Percentiles rank a stretch among this genome's conserved stretches.
Evolutionary conservation across 2,329 filamentous ascomycete genomes (phyloP).

Genomic region (Hypoxylon sp.): DNA sequence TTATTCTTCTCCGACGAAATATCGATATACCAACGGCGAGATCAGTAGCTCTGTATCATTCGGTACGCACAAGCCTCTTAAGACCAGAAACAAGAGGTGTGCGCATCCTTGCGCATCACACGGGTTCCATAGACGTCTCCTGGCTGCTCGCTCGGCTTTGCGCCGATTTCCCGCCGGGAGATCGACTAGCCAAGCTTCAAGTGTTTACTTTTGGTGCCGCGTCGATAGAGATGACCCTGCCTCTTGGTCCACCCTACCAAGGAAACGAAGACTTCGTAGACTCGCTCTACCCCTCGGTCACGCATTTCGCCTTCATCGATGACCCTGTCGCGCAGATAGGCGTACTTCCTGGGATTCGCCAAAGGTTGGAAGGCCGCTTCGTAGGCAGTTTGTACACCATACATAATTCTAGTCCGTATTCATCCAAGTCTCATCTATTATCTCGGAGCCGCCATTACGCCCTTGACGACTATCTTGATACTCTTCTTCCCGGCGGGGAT

Average conservation of each 20-base stretch:
- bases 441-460: conserved; percentile 41
- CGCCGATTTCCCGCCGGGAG: conserved; percentile 56
- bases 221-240: conserved; percentile 57
- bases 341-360: conserved; percentile 56
- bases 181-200: conserved; percentile 57
- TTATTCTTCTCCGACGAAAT: conserved; percentile 54
- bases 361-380: conserved; percentile 57
- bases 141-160: conserved; percentile 57
- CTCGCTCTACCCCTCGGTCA: conserved; percentile 37
- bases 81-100: conserved; percentile 54
- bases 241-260: conserved; percentile 46
- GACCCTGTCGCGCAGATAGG: conserved; percentile 60
- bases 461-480: conserved; percentile 57
- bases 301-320: conserved; percentile 46
- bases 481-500: conserved; percentile 55
- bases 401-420: conserved; percentile 34
- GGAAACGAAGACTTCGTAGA: conserved; percentile 16
- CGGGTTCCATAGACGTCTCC: conserved; percentile 56
- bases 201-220: conserved; percentile 62
- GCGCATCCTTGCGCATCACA: conserved; percentile 59
- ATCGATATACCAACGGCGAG: conserved; percentile 51
- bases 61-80: conserved; percentile 57
- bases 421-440: conserved; percentile 38
- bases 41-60: conserved; percentile 55
- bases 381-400: conserved; percentile 60